Base-by-base conservation (phyloP, 306 rosid species). In the Fragaria nilgerrensis region DNA sequence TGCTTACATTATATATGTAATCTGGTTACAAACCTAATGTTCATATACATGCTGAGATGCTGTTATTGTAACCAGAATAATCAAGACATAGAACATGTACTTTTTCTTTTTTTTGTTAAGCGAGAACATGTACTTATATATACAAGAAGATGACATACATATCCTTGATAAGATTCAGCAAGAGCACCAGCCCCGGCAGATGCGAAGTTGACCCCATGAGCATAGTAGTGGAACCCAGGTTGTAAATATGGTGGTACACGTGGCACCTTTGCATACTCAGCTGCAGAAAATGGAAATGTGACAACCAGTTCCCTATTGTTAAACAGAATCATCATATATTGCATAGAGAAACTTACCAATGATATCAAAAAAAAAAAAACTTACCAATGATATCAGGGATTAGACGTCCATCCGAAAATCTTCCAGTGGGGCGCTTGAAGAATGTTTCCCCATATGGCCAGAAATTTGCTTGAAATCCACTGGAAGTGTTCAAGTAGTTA, bases 201-300 rank as follows among this genome's bases (percentile, higher is more conserved):
- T 39, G 86, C 90, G 62, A 87, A 80, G 83, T 84, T 87, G 36
- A 64, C 80, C 20, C 90, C 86, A 19, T 70, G 0, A 19, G 53
- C 29, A 20, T 68, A 82, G 11, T 10, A 67, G 58, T 58, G 63
- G 23, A 37, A 58, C 8, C 27, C 72, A 7, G 85, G 83, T 49
- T 84, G 44, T 20, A 84, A 22, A 73, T 75, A 87, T 12, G 88
- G 83, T 8, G 83, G 81, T 77, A 84, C 34, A 6, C 80, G 25
- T 25, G 83, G 81, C 81, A 86, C 66, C 14, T 80, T 75, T 36
- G 84, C 86, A 59, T 62, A 80, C 47, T 80, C 74, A 68, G 86
- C 89, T 86, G 70, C 75, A 68, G 7, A 61, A 37, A 19, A 14
- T 20, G 58, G 14, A 55, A 55, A 8, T n/a, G 14, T 55, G 29